Conservation (phyloP, 202 grass and related monocot species). For the Zizania palustris region DNA sequence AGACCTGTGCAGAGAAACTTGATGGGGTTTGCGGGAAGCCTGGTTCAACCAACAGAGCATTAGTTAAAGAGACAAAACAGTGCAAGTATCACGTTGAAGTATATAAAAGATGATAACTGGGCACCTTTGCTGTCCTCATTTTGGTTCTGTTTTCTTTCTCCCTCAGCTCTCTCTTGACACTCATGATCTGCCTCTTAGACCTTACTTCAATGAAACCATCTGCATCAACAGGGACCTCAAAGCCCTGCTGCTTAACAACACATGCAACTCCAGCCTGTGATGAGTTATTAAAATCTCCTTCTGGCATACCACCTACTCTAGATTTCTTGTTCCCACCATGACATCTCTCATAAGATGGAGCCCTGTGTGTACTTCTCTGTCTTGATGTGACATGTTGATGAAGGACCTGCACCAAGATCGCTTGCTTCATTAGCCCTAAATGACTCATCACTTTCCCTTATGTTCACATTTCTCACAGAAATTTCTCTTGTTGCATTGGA, state of each 20-base stretch:
- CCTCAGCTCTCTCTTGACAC: constrained; percentile 86
- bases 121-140: constrained; percentile 80
- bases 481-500: constrained; percentile 44
- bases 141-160: constrained; percentile 95
- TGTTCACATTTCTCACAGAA: constrained; percentile 52
- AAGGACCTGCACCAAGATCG: constrained; percentile 43
- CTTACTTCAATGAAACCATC: constrained; percentile 99
- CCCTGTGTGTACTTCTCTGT: constrained; percentile 47
- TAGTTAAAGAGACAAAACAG: constrained; percentile 33
- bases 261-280: constrained; percentile 66
- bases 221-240: constrained; percentile 88
- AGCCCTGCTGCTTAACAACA: constrained; percentile 82
- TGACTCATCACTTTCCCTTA: constrained; percentile 49
- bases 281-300: constrained; percentile 58
- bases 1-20: constrained; percentile 47
- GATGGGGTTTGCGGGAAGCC: constrained; percentile 68
- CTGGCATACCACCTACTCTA: constrained; percentile 34
- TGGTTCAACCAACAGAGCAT: constrained; percentile 51
- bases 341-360: constrained; percentile 52
- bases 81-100: constrained; percentile 24
- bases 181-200: constrained; percentile 95
- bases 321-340: constrained; percentile 52
- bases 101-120: constrained; percentile 31
- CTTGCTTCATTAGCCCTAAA: constrained; percentile 50
- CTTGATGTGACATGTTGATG: constrained; percentile 46